Base-by-base conservation (phyloP, 2,329 filamentous ascomycete species). In the Cercospora beticola region DNA sequence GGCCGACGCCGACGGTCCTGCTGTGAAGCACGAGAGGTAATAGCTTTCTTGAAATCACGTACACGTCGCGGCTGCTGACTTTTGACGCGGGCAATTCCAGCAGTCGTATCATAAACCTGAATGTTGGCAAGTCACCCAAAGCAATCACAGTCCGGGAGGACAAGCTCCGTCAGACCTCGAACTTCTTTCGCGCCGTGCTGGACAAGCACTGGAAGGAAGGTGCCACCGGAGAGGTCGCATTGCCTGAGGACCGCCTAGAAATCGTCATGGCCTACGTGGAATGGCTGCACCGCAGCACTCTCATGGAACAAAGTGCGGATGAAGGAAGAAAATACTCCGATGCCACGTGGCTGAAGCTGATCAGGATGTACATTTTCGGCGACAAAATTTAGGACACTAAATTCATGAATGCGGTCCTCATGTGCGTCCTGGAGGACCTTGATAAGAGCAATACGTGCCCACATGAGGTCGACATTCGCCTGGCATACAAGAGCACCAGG, bases 171-270 rank as follows among this genome's bases (percentile, higher is more conserved):
- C 31, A 66, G 7, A 6, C 43, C 14, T 66, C 64, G 12, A 31
- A 61, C 4, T 70, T 68, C 57, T 70, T 72, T 46, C 59, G 36
- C 12, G 64, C 61, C 2, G 70, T 65, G 4, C 21, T 71, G 1
- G 62, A 64, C 57, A 66, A 64, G 8, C 56, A 67, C 14, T 70
- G 68, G 70, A 61, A 16, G 9, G 66, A 70, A 23, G 62, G 62
- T 21, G 16, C 49, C 2, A 23, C 40, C 1, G 33, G 57, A 23
- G 63, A 56, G n/a, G 58, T 70, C 14, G 36, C 57, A 3, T 30
- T 70, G 5, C 68, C 68, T 3, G 64, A 68, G 5, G 69, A 72
- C 16, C 1, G 56, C 6, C 4, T 46, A 5, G 59, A 68, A 3
- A 40, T 60, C 3, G 43, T 72, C 18, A 21, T 46, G 7, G 31